phyloP scores from a whole-genome alignment of 768 basidiomycete species.

The Asterophora parasitica region DNA sequence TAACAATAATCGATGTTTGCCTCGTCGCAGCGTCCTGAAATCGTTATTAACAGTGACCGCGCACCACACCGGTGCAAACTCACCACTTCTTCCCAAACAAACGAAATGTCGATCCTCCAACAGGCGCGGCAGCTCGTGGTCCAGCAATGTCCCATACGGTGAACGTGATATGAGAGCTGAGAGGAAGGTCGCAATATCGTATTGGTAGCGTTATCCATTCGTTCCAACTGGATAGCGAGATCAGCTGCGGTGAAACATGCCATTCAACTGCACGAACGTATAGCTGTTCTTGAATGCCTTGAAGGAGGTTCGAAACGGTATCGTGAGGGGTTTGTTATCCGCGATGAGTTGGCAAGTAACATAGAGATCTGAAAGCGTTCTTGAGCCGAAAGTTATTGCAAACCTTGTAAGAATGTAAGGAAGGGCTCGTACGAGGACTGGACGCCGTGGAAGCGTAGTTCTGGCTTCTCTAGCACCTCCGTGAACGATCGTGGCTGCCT shows the following conservation, averaged over 20 bases:
- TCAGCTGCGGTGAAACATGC: background rate
- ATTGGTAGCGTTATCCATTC: conserved; percentile 92
- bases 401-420: conserved; percentile 12
- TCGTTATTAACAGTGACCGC: background rate
- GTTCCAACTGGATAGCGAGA: conserved; percentile 57
- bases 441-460: conserved; percentile 77
- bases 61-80: background rate
- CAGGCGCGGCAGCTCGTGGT: conserved; percentile 70
- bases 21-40: background rate
- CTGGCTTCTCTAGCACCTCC: conserved; percentile 79
- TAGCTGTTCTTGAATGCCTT: conserved; percentile 86
- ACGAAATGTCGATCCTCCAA: conserved; percentile 88
- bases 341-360: conserved; percentile 89
- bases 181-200: conserved; percentile 88
- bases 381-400: conserved; percentile 36
- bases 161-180: conserved; percentile 84
- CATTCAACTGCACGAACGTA: conserved; percentile 42
- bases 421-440: conserved; percentile 60
- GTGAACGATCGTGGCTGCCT: conserved; percentile 68
- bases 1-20: background rate
- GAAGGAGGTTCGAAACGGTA: conserved; percentile 88
- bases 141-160: conserved; percentile 96
- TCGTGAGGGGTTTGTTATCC: conserved; percentile 89
- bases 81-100: conserved; percentile 94
- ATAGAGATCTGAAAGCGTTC: conserved; percentile 87